phyloP scores from a whole-genome alignment of 331 rosid genomes.

The Prunus yedoensis region DNA sequence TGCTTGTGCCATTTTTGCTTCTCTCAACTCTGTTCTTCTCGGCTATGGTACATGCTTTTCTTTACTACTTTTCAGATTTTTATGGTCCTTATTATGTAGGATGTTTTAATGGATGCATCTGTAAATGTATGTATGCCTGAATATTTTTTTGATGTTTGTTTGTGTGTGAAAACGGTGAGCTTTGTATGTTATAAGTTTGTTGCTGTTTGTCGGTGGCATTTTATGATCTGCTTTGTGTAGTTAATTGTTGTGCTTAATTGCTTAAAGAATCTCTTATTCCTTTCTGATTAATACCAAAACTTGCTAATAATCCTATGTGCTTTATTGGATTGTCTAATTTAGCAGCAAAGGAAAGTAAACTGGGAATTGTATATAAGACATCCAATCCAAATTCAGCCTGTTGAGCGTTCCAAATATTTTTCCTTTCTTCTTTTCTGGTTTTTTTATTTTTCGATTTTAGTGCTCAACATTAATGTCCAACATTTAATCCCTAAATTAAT shows the following conservation, averaged over 20 bases:
- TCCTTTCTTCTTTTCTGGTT: neutral
- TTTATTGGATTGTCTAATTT: neutral
- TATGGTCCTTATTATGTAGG: neutral
- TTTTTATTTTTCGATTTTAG: neutral
- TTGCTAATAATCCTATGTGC: neutral
- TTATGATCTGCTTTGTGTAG: neutral
- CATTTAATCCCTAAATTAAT: neutral
- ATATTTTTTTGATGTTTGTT: neutral
- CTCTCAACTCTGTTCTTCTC: slow-evolving; percentile 76
- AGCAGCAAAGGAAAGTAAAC: neutral
- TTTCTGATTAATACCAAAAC: neutral
- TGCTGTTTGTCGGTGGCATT: neutral
- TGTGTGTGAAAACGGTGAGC: neutral
- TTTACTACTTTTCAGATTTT: neutral
- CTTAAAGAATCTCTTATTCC: neutral
- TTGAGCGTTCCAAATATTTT: too few species aligned
- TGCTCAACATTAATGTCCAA: neutral
- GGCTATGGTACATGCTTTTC: slow-evolving; percentile 61
- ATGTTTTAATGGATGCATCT: neutral
- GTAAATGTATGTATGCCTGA: too few species aligned
- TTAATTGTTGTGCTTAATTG: neutral
- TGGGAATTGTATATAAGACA: neutral
- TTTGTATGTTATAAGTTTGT: neutral
- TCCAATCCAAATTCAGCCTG: too few species aligned
- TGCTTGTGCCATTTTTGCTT: slow-evolving; percentile 70